Conservation (phyloP, 2,329 filamentous ascomycete species). For the Colletotrichum camelliae region DNA sequence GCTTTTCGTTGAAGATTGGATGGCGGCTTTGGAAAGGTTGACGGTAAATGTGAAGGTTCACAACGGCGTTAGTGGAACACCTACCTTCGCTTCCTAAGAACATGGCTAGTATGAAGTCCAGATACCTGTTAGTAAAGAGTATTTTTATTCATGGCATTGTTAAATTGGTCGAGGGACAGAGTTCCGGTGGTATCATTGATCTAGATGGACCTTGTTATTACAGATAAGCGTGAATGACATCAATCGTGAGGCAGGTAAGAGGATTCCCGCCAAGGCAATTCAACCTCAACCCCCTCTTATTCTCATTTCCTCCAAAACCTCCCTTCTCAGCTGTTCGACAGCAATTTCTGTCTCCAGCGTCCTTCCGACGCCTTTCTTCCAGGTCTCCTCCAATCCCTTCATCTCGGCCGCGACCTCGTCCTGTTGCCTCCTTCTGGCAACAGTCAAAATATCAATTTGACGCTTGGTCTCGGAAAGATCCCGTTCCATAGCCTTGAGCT, state of each 20-base stretch:
- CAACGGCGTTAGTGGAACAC: conserved; percentile 28
- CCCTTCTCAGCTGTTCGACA: conserved; percentile 71
- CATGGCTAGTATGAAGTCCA: conserved; percentile 37
- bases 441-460: conserved; percentile 76
- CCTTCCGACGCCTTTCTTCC: conserved; percentile 78
- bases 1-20: conserved; percentile 12
- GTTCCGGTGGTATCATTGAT: conserved; percentile 5
- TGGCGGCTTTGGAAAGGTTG: conserved; percentile 6
- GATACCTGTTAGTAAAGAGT: conserved; percentile 32
- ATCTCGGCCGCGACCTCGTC: conserved; percentile 76
- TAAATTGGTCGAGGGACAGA: neutral
- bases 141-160: neutral
- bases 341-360: conserved; percentile 89
- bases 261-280: neutral
- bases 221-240: neutral
- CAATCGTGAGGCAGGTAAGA: neutral
- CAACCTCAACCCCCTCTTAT: neutral
- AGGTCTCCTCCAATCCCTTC: conserved; percentile 74
- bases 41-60: conserved; percentile 14
- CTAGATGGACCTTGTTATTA: neutral
- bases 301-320: conserved; percentile 69
- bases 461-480: conserved; percentile 73
- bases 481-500: conserved; percentile 71
- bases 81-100: conserved; percentile 38
- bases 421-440: conserved; percentile 72